Percentiles rank a stretch among this genome's conserved stretches.
These are phyloP conservation scores for Penicillium janthinellum DNA, from an alignment of 2,329 filamentous ascomycete genomes.

Conservation along the genomic window DNA sequence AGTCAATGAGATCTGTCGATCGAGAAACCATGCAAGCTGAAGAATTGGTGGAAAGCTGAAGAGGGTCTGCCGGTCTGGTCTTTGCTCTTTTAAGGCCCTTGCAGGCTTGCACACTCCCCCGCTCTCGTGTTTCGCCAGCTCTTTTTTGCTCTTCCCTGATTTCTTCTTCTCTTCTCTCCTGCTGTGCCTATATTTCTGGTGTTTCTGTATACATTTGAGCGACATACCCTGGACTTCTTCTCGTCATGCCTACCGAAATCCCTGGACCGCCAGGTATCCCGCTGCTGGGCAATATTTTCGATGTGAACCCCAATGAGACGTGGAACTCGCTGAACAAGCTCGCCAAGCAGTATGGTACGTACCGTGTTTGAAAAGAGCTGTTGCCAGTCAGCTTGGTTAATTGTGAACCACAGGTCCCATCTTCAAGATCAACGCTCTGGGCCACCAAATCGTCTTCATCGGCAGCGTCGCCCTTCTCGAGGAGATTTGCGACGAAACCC, in stretches of 20 bases:
- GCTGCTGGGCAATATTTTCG: slow-evolving; percentile 55
- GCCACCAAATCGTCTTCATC: slow-evolving; percentile 52
- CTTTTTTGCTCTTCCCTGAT: slow-evolving; percentile 1
- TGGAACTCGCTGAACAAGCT: slow-evolving; percentile 55
- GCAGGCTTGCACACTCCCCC: slow-evolving; percentile 5
- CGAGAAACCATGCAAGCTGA: slow-evolving; percentile 19
- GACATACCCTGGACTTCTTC: slow-evolving; percentile 3
- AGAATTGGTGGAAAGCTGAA: slow-evolving; percentile 17
- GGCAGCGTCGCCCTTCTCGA: slow-evolving; percentile 59
- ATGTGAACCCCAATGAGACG: slow-evolving; percentile 53
- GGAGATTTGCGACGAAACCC: slow-evolving; percentile 66
- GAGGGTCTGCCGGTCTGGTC: not conserved
- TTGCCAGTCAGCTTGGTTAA: not conserved
- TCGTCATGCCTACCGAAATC: slow-evolving; percentile 50
- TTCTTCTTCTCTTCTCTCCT: not conserved
- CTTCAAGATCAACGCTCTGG: slow-evolving; percentile 57
- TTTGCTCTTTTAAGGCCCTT: slow-evolving; percentile 6
- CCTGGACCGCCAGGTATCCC: slow-evolving; percentile 55
- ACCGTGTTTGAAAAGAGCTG: not conserved
- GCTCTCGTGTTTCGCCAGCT: slow-evolving; percentile 1
- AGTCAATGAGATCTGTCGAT: slow-evolving; percentile 24
- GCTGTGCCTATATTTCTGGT: not conserved
- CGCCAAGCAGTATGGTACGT: slow-evolving; percentile 51
- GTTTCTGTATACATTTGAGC: slow-evolving; percentile 10
- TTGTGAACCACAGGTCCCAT: slow-evolving; percentile 54